A percentile compares a stretch with the other conserved stretches of the same genome.
Evolutionary conservation across 2,329 filamentous ascomycete genomes (phyloP).

Genomic region (Pseudocercospora fuligena): DNA sequence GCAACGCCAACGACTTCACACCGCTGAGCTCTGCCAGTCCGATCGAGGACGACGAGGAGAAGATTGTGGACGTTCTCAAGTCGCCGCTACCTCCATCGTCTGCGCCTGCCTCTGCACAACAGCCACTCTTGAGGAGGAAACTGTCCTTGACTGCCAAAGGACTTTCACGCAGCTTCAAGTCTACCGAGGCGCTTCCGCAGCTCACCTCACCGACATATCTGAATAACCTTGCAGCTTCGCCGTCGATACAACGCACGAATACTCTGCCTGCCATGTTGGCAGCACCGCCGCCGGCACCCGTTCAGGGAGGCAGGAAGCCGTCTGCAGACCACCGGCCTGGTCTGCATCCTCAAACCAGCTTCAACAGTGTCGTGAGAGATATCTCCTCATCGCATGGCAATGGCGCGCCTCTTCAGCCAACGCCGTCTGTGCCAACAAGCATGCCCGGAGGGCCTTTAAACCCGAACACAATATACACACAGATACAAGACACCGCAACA

Average conservation of each 20-base stretch:
- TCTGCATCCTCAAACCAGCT: conserved; percentile 32
- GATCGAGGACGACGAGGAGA: conserved; percentile 19
- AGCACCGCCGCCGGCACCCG: conserved; percentile 18
- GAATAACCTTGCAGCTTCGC: conserved; percentile 17
- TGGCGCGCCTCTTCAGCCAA: conserved; percentile 30
- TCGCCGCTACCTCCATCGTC: conserved; percentile 9
- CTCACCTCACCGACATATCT: conserved; percentile 25
- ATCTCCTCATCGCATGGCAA: conserved; percentile 30
- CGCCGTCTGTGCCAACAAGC: conserved; percentile 20
- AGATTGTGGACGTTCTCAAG: neutral
- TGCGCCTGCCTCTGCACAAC: conserved; percentile 1
- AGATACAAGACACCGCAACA: conserved; percentile 81
- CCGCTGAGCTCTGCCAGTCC: conserved; percentile 26
- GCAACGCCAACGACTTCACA: conserved; percentile 15
- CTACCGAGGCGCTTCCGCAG: conserved; percentile 27
- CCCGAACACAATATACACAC: conserved; percentile 63
- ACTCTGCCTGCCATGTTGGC: conserved; percentile 26
- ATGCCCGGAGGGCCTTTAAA: conserved; percentile 23
- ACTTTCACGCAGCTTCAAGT: conserved; percentile 30
- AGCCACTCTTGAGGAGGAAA: conserved; percentile 26
- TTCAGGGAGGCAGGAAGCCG: conserved; percentile 22
- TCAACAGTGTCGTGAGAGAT: conserved; percentile 27
- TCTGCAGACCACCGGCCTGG: conserved; percentile 24
- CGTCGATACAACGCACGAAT: conserved; percentile 1
- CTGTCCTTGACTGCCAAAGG: conserved; percentile 30